Evolutionary conservation across 345 rosid genomes (phyloP).

Genomic region (Kandelia obovata): DNA sequence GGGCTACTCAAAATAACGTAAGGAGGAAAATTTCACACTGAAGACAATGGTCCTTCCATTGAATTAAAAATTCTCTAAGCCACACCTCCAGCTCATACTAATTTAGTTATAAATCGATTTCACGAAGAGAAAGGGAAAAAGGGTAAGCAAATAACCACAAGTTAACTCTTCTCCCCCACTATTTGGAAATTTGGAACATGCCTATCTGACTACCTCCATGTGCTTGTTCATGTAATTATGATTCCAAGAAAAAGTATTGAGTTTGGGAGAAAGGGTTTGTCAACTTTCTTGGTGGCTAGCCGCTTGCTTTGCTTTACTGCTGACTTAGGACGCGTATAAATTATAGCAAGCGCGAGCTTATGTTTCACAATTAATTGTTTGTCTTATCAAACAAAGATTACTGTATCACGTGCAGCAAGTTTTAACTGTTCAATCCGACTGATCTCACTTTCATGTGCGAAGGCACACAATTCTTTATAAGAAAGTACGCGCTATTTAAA

Average conservation of each 20-base stretch:
- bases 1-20: too few relatives aligned
- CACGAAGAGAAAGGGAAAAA: not conserved
- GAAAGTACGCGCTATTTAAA: too few relatives aligned
- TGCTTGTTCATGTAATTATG: constrained; percentile 2
- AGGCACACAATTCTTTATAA: too few relatives aligned
- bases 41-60: not conserved
- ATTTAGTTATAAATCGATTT: not conserved
- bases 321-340: not conserved
- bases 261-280: not conserved
- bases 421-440: too few relatives aligned
- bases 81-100: not conserved
- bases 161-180: not conserved
- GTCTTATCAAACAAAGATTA: too few relatives aligned
- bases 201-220: not conserved
- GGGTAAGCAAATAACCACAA: not conserved
- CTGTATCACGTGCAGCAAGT: too few relatives aligned
- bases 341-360: too few relatives aligned
- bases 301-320: not conserved
- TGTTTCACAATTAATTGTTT: too few relatives aligned
- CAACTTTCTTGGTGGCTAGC: constrained; percentile 1
- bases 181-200: not conserved
- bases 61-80: constrained; percentile 1
- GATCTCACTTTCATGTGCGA: too few relatives aligned
- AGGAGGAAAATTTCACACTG: too few relatives aligned
- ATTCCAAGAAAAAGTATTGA: not conserved